Base-by-base conservation (phyloP, 495 filamentous ascomycete genomes). In the Aeminium ludgeri region DNA sequence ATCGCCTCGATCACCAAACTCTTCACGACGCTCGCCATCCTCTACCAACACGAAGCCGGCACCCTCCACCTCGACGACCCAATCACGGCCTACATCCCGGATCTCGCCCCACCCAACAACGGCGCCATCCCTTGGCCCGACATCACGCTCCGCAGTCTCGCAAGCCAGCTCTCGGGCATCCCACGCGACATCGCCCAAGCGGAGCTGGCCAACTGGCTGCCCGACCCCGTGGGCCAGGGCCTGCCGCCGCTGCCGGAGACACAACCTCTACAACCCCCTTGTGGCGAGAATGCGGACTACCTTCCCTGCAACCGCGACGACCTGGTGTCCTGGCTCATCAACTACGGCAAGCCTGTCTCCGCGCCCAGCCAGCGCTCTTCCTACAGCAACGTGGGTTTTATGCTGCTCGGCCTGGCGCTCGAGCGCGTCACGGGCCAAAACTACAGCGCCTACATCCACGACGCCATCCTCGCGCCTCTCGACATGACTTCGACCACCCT, bases 1-100 rank as follows among this genome's bases (percentile, higher is more conserved):
- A 61, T 61, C 38, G 58, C 58, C 1, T 55, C 52, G 36, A 55
- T 59, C 44, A 54, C 55, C 27, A 61, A 61, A 39, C 35, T 45
- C 15, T 61, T 61, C 50, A 61, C 58, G 3, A 45, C 49, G 10
- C 50, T 61, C 12, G 58, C 45, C 0, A 20, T 61, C 4, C 46
- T 61, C 5, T 49, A 58, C 31, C 55, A 58, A 39, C 49, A 58
- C 40, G 53, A 44, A 6, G 55, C 55, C 6, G 57, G 57, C 1
- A 58, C 56, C 28, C 41, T 61, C 32, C 56, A 52, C 38, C 43
- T 59, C 15, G 55, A 61, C 30, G 49, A 55, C 32, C 43, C 56
- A 0, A 34, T 61, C 8, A 49, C 44, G 31, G 41, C 41, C 19
- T 61, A 58, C 43, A 41, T 59, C 15, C 38, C 39, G 10, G 53